Evolutionary conservation across 2,329 filamentous ascomycete genomes (phyloP), one percentile per base, ranked within the genome.

Genomic region (Chaetomiaceae sp.): DNA sequence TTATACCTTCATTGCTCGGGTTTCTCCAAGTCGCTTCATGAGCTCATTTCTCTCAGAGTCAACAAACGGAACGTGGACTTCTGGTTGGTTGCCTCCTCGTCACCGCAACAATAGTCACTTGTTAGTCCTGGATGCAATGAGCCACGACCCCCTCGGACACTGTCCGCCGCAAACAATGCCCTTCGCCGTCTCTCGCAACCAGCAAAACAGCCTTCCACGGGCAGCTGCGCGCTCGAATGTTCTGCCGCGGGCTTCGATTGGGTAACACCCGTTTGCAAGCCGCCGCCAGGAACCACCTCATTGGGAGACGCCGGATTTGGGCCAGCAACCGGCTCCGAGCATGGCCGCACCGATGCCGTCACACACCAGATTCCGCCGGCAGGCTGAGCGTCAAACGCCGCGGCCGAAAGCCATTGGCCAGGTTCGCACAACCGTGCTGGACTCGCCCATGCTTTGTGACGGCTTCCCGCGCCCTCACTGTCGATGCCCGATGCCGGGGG

Each of bases 351-450:
- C 50, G 51, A 55, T 51, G 52, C 43, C 17, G 52, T 53, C 49
- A 50, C 44, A 51, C 51, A 45, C 45, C 37, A 56, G 52, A 58
- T 53, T 49, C 45, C 46, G 48, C 50, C n/a, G 43, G 54, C 45
- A 53, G 45, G 39, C 47, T 51, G 49, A 51, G 40, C 27, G 42
- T 48, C 56, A 56, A 58, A 56, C 52, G 46, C 47, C 46, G 32
- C 33, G 30, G 27, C 38, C 26, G 22, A 24, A 12, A 19, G 18
- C 39, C 30, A 55, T 57, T 56, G 54, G 56, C 19, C 39, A 38
- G 29, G 17, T 18, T 41, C 29, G 38, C 42, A 47, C 43, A 33
- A 34, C 38, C 18, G n/a, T 26, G 30, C 33, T 44, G 38, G 49
- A 48, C 42, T 54, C 45, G 49, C 48, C 51, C 44, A 29, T 24